Evolutionary conservation across 495 filamentous ascomycete species (phyloP).

Genomic region (Podospora fimiseda): DNA sequence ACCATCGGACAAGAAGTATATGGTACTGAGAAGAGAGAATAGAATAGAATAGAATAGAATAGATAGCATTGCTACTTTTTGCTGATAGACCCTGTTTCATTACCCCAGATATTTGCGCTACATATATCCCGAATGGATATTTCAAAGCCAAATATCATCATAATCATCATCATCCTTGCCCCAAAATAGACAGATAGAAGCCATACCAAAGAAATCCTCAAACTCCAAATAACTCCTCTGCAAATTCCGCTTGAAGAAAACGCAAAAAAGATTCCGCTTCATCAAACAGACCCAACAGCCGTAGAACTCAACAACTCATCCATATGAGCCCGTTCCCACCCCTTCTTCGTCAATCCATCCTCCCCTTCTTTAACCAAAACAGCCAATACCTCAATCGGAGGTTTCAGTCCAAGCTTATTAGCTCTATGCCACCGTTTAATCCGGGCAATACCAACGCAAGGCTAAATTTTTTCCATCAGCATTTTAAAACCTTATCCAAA

Average conservation of each 20-base stretch:
- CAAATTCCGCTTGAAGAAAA: background rate
- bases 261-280: background rate
- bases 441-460: constrained; percentile 79
- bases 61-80: background rate
- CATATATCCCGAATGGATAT: background rate
- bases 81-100: background rate
- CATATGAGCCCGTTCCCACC: constrained; percentile 61
- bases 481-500: background rate
- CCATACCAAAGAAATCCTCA: background rate
- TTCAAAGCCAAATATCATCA: background rate
- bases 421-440: constrained; percentile 85
- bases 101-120: background rate
- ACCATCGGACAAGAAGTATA: constrained; percentile 89
- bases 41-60: background rate
- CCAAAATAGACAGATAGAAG: background rate
- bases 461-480: constrained; percentile 45
- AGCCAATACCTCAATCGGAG: constrained; percentile 86
- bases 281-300: constrained; percentile 24
- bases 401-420: constrained; percentile 66
- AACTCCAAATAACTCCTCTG: background rate
- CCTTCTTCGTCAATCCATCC: constrained; percentile 33
- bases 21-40: constrained; percentile 62
- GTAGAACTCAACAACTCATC: constrained; percentile 67
- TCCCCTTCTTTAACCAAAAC: constrained; percentile 69
- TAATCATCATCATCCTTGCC: background rate